Evolutionary conservation across 192 early-diverging fungal species (phyloP), one percentile per base, ranked within the genome.

Genomic region (Rhizophagus sp.): DNA sequence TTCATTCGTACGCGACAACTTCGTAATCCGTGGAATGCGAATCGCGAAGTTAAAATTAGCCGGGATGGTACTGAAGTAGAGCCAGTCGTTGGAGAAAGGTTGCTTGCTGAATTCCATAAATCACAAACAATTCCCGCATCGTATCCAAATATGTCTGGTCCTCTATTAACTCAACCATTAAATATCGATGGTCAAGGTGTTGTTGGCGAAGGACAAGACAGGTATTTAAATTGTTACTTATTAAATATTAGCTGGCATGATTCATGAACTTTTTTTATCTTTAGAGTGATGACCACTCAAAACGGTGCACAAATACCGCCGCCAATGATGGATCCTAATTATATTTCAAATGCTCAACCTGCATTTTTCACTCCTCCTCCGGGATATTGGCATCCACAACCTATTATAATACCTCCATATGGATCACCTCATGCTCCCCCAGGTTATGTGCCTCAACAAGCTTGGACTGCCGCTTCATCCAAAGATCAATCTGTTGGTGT

Each of bases 51-150:
- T 62, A 88, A 88, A 72, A 84, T 86, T 5, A 86, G 85, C 34
- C 82, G 85, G 52, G 87, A 88, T 69, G 87, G 87, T 62, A 88
- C 87, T 1, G 87, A 88, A 47, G 79, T 88, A 1, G 87, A 86
- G 13, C 76, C 85, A 10, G 22, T 75, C 4, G 84, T 88, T 27
- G 87, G 87, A 0, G 85, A 86, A 73, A 74, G 80, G 36, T 71
- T 88, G 15, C 19, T 88, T 5, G 76, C 71, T 12, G 76, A 84
- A 22, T 88, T 88, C 64, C 78, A 80, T 63, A 83, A 81, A 61
- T n/a, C 63, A 6, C 34, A 19, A 44, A 36, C 61, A 8, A 36
- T 34, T 30, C 49, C 72, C 24, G 39, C 47, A 19, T 15, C 62
- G 17, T 78, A 78, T 47, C 6, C 17, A 24, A 12, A 63, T 25